Base-by-base conservation (phyloP, 129 eudicot genomes). In the Centaurea solstitialis region DNA sequence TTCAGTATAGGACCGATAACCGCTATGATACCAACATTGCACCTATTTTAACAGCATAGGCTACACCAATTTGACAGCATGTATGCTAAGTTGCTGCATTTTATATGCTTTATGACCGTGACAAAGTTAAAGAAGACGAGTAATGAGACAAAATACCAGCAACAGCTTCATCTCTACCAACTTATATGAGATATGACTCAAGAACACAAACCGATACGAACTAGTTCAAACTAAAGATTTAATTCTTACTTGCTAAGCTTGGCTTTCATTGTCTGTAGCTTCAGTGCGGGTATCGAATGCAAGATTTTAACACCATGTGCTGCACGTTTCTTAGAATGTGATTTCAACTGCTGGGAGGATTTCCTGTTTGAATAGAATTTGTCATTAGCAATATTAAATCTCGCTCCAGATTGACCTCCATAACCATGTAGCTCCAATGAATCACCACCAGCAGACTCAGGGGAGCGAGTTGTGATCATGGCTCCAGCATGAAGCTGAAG, bases 401-500 rank as follows among this genome's bases (percentile, higher is more conserved):
- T 79, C 69, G 89, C 94, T 6, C 87, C 90, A 40, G 85, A 76
- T 50, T 76, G 77, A 24, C 81, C 90, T 39, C 93, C 94, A 74
- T 87, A 91, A 38, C 89, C 91, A 71, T 88, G 91, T 66, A 69
- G 76, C 87, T 93, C 97, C 38, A 76, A 38, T 40, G 86, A 77
- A 84, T 90, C 94, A 33, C 90, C 90, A 71, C 76, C 72, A 23
- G 74, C 80, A 20, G 89, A 78, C 65, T 85, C 89, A 30, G 79
- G 86, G 77, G 90, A 81, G 9, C 98, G 89, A 38, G 92, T 85
- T 73, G 87, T 79, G 59, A 92, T 82, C 98, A 95, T 89, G 69
- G 99, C 97, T 80, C 98, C 95, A 26, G 99, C 99, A 83, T 95
- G 99, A 79, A 83, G 93, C 81, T 84, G 91, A 65, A 95, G 90